Percentiles rank a stretch among this genome's conserved stretches.
These are phyloP conservation scores for Hericium erinaceus DNA, from an alignment of 768 basidiomycete genomes.

Conservation along the genomic window DNA sequence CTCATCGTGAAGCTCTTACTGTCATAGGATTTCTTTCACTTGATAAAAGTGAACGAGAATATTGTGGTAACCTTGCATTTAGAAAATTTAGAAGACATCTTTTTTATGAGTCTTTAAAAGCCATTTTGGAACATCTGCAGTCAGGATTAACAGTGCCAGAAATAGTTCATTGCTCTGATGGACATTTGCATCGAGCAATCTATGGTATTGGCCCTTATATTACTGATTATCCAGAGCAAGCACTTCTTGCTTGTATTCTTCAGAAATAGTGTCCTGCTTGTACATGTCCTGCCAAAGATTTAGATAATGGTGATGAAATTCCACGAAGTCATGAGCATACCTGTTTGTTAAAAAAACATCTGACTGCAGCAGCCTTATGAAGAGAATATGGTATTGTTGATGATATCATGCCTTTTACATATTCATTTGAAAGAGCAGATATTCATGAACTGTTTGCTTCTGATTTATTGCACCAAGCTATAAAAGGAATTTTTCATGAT, in stretches of 20 bases:
- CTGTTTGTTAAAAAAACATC: not conserved
- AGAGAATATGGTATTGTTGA: slow-evolving; percentile 1
- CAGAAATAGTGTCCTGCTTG: slow-evolving; percentile 7
- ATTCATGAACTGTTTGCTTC: slow-evolving; percentile 1
- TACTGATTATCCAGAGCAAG: slow-evolving; percentile 9
- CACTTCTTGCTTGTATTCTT: not conserved
- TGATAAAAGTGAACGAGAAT: no score
- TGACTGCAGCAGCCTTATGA: not conserved
- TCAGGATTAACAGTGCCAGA: not conserved
- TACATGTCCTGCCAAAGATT: not conserved
- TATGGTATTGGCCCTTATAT: slow-evolving; percentile 7
- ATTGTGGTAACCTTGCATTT: no score
- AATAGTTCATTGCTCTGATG: slow-evolving; percentile 1
- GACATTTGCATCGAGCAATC: slow-evolving; percentile 1
- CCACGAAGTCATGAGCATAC: not conserved
- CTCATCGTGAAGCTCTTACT: no score
- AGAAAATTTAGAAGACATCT: no score
- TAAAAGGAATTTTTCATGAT: slow-evolving; percentile 5
- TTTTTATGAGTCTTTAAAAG: not conserved
- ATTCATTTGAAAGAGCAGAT: not conserved
- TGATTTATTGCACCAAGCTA: slow-evolving; percentile 3
- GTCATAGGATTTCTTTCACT: no score
- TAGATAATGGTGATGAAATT: not conserved
- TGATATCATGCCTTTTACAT: slow-evolving; percentile 1
- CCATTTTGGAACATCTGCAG: not conserved